A percentile compares a stretch with the other conserved stretches of the same genome.
Conservation (phyloP, 225 moss, liverwort and hornwort species). For the Bryoerythrophyllum caledonicum region DNA sequence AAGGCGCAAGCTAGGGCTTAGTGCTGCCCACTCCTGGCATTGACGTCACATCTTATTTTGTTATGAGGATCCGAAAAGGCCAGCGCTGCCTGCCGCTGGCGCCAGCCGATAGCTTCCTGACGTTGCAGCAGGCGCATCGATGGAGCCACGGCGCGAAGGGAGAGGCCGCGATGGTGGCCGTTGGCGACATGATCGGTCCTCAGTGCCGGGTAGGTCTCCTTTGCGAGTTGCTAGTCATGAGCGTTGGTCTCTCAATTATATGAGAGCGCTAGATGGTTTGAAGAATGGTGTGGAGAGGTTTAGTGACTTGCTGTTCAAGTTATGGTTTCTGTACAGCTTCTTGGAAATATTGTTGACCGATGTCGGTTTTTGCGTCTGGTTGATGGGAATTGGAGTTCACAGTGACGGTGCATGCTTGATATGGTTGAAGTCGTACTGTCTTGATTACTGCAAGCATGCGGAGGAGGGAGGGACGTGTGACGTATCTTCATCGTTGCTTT, state of each 20-base stretch:
- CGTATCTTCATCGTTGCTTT: not conserved
- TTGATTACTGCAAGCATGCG: not conserved
- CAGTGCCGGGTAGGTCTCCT: not conserved
- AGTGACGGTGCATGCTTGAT: not conserved
- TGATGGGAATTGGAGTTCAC: not conserved
- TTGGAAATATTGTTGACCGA: not conserved
- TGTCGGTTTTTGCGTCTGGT: conserved; percentile 3
- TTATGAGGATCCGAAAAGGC: conserved; percentile 25
- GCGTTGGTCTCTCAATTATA: not conserved
- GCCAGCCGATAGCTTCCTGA: not conserved
- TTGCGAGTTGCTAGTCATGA: not conserved
- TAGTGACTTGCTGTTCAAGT: not conserved
- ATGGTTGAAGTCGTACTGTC: not conserved
- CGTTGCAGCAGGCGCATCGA: not conserved
- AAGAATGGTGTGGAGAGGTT: conserved; percentile 6
- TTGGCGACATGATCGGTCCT: conserved; percentile 20
- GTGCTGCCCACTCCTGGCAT: not conserved
- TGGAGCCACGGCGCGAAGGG: not conserved
- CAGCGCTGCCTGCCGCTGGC: conserved; percentile 10
- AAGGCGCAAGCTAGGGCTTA: not conserved
- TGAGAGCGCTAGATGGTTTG: not conserved
- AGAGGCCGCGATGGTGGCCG: not conserved
- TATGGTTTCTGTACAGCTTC: not conserved
- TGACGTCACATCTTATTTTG: not conserved
- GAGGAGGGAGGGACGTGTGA: not conserved